Evolutionary conservation across 139 green algal genomes (phyloP).

Genomic region (Nannochloris sp.): DNA sequence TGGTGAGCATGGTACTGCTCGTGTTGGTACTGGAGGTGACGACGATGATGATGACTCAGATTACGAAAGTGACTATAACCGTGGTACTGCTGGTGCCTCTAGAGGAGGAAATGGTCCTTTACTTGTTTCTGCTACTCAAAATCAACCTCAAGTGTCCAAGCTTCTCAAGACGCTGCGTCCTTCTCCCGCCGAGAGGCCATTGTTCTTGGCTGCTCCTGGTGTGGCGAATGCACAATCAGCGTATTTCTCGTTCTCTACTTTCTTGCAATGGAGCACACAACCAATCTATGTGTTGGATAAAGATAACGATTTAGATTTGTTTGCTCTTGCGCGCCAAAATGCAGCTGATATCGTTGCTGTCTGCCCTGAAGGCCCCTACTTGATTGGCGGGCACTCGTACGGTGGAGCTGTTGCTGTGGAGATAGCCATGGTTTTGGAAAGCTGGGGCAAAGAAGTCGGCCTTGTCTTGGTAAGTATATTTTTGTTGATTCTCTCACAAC

Average conservation of each 20-base stretch:
- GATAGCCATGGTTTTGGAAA: conserved; percentile 73
- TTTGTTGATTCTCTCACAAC: not conserved
- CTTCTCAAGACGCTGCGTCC: conserved; percentile 68
- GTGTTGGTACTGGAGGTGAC: too few species aligned
- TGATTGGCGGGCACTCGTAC: conserved; percentile 82
- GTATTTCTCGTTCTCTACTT: conserved; percentile 64
- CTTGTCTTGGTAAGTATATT: conserved; percentile 54
- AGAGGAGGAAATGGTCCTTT: too few species aligned
- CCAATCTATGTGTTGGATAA: conserved; percentile 89
- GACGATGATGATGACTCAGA: not conserved
- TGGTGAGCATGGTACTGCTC: not conserved
- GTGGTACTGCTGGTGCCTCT: not conserved
- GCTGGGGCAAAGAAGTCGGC: conserved; percentile 67
- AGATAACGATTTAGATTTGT: conserved; percentile 81
- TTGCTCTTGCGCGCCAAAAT: conserved; percentile 53
- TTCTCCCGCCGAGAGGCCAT: conserved; percentile 33
- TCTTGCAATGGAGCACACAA: conserved; percentile 57
- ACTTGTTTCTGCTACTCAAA: not conserved
- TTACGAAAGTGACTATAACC: not conserved
- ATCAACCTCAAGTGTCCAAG: conserved; percentile 35
- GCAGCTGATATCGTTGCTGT: conserved; percentile 66
- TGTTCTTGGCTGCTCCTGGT: conserved; percentile 82
- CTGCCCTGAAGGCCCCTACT: conserved; percentile 71
- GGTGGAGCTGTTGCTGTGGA: conserved; percentile 68
- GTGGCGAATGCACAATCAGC: conserved; percentile 81